Base-by-base conservation (phyloP, 1,284 basidiomycete genomes). In the Vanrija sp. region DNA sequence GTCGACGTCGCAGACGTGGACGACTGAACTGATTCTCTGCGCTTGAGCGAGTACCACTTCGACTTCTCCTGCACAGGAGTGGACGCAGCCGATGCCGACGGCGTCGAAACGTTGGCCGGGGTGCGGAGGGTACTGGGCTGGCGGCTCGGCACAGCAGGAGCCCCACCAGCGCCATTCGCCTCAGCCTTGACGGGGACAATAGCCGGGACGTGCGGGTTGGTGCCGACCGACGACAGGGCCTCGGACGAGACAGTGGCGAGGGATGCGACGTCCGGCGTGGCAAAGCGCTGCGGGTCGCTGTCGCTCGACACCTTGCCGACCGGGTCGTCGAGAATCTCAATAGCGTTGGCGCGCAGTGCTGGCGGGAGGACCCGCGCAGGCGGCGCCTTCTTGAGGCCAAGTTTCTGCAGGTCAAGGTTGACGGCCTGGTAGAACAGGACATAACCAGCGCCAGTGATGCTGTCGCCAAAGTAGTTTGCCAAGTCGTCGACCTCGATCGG, bases 351-450 rank as follows among this genome's bases (percentile, higher is more conserved):
- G 31, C 12, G 31, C 31, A 31, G 31, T 4, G 31, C 31, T n/a
- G 47, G 45, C 4, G 50, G 56, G 6, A 50, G 49, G 10, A 41
- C 43, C 27, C 47, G 54, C 20, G 42, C 49, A 39, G 27, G 24
- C 43, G 51, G 60, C n/a, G 45, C 19, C 55, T 55, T 54, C 45
- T 67, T 68, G 39, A 76, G 57, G 2, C 90, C 90, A 16, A 93
- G 80, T 16, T 80, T 78, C n/a, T 76, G 67, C 35, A 82, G 77
- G 67, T 93, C 85, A 52, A 94, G 80, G 72, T 97, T 90, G 16
- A 83, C 85, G 14, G 93, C 94, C 75, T 98, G 93, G 74, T 98
- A 98, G 77, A 96, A 98, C 36, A 98, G 80, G 23, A 98, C 94
- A 73, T 98, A 98, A 19, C 94, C 96, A 37, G 88, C 86, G 20